phyloP scores from a whole-genome alignment of 768 basidiomycete genomes.

The Lepiota brunneoincarnata region DNA sequence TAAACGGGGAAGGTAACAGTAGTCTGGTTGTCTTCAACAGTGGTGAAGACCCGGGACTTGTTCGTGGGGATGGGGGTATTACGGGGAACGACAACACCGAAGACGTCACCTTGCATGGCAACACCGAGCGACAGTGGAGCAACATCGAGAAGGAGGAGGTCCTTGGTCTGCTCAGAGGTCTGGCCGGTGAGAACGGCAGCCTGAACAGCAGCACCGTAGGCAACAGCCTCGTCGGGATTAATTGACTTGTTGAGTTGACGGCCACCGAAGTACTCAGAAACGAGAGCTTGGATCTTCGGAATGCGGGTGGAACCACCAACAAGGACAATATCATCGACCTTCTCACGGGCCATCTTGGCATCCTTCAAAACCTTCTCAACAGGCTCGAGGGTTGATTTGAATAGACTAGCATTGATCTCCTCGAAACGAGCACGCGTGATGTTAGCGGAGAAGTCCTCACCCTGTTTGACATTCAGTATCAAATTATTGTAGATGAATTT shows the following conservation, averaged over 20 bases:
- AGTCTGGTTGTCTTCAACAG: conserved; percentile 99
- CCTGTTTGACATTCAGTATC: conserved; percentile 38
- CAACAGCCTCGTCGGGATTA: conserved; percentile 99
- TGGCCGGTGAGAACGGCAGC: conserved; percentile 98
- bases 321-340: conserved; percentile 98
- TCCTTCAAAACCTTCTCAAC: conserved; percentile 99
- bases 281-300: conserved; percentile 97
- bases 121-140: conserved; percentile 98
- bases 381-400: conserved; percentile 97
- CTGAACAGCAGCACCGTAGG: conserved; percentile 99
- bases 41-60: conserved; percentile 98
- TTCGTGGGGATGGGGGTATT: conserved; percentile 99
- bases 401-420: conserved; percentile 93
- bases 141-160: conserved; percentile 97
- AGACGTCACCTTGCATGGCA: conserved; percentile 99
- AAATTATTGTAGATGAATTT: neutral
- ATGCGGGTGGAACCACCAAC: conserved; percentile 99
- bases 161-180: conserved; percentile 98
- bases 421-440: conserved; percentile 99
- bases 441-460: conserved; percentile 97
- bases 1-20: conserved; percentile 99
- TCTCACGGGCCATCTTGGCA: conserved; percentile 95
- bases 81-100: conserved; percentile 98
- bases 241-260: conserved; percentile 99
- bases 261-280: conserved; percentile 97